Conservation (phyloP, 2,329 filamentous ascomycete genomes). For the Cladosporium cucumerinum region DNA sequence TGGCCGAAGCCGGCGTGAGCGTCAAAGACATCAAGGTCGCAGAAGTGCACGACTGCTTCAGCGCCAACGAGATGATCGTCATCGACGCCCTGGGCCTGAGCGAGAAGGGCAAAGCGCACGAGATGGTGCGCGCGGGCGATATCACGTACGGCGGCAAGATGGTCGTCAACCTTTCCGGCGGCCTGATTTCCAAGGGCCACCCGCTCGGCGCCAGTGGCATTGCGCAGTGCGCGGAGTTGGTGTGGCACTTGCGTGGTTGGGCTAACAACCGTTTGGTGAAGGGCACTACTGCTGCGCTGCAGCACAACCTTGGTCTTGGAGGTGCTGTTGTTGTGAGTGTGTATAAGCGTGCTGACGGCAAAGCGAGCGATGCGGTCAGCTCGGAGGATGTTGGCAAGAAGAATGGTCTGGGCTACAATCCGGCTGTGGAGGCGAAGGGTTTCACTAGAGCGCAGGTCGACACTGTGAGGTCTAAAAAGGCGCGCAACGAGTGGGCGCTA, state of each 20-base stretch:
- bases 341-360: constrained; percentile 79
- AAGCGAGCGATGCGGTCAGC: constrained; percentile 57
- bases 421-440: constrained; percentile 81
- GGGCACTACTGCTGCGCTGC: constrained; percentile 69
- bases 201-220: constrained; percentile 92
- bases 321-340: constrained; percentile 89
- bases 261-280: constrained; percentile 79
- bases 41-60: constrained; percentile 97
- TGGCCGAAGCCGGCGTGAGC: constrained; percentile 66
- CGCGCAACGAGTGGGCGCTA: constrained; percentile 67
- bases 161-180: constrained; percentile 89
- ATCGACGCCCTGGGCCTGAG: constrained; percentile 80
- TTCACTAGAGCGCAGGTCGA: constrained; percentile 76
- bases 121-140: constrained; percentile 79
- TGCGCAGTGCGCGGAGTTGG: constrained; percentile 89
- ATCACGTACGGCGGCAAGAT: constrained; percentile 85
- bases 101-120: constrained; percentile 79
- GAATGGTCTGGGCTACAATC: constrained; percentile 82
- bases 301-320: constrained; percentile 90
- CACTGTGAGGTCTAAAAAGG: constrained; percentile 66
- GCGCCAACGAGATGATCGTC: constrained; percentile 86
- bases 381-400: constrained; percentile 62
- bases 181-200: constrained; percentile 93
- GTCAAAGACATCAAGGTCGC: constrained; percentile 74
- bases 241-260: constrained; percentile 95